These are phyloP conservation scores for Nakataea oryzae DNA, from an alignment of 2,329 filamentous ascomycete species.

Conservation along the genomic window DNA sequence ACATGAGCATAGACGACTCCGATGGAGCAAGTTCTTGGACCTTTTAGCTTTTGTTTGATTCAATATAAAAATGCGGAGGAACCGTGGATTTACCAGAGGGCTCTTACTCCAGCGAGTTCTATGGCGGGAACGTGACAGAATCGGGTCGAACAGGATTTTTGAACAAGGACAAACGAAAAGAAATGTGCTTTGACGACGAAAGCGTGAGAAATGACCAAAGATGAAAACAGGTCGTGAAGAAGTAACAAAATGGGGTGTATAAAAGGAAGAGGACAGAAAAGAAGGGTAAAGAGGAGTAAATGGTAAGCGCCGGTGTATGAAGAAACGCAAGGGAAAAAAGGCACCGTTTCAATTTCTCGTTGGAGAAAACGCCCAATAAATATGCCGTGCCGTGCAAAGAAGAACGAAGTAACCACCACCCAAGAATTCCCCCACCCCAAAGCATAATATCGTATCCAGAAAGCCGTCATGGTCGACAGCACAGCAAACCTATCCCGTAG, in stretches of 20 bases:
- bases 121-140: background rate
- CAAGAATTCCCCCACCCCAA: background rate
- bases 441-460: background rate
- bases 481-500: background rate
- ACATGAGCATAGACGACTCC: too few species aligned
- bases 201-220: background rate
- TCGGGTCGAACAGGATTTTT: background rate
- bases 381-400: slow-evolving; percentile 1
- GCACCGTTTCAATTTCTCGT: background rate
- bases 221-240: slow-evolving; percentile 1
- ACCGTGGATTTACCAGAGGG: background rate
- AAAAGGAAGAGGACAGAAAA: slow-evolving; percentile 3
- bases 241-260: slow-evolving; percentile 2
- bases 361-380: slow-evolving; percentile 1
- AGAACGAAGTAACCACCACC: background rate
- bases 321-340: background rate
- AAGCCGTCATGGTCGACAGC: background rate
- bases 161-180: slow-evolving; percentile 8
- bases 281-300: background rate
- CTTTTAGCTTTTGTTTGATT: background rate
- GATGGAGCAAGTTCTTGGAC: background rate
- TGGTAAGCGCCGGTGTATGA: background rate
- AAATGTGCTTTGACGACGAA: background rate
- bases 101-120: background rate
- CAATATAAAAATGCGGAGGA: background rate